Conservation (phyloP, 1,139 yeast genomes). For the Yamadazyma oceani region DNA sequence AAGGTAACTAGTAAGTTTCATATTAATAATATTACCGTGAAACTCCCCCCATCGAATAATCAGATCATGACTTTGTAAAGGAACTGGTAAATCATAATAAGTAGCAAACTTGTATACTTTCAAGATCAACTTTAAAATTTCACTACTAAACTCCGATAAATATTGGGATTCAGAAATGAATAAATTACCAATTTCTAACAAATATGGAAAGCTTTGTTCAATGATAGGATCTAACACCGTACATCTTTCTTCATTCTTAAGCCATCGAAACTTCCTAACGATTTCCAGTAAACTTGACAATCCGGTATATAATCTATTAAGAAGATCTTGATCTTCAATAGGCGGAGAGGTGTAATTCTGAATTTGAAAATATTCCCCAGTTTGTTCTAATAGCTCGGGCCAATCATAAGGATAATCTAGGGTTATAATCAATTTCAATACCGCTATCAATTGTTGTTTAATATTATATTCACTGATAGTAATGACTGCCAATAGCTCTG, state of each 20-base stretch:
- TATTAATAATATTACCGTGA: constrained; percentile 67
- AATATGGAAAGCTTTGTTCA: constrained; percentile 63
- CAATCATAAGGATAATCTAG: constrained; percentile 72
- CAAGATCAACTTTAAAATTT: constrained; percentile 72
- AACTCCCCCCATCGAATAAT: constrained; percentile 76
- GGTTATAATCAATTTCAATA: constrained; percentile 62
- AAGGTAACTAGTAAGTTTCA: constrained; percentile 55
- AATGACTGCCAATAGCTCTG: constrained; percentile 50
- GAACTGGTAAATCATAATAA: constrained; percentile 71
- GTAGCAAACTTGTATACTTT: constrained; percentile 84
- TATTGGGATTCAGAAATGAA: constrained; percentile 41
- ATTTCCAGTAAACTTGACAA: constrained; percentile 74
- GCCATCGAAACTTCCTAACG: constrained; percentile 77
- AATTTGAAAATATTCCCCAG: constrained; percentile 54
- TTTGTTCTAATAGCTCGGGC: constrained; percentile 62
- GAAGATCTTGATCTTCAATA: constrained; percentile 38
- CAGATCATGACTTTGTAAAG: constrained; percentile 59
- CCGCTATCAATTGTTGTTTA: constrained; percentile 68
- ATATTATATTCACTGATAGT: constrained; percentile 44
- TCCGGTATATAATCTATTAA: constrained; percentile 71
- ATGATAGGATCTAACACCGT: constrained; percentile 60
- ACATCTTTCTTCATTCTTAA: constrained; percentile 57
- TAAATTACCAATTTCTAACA: constrained; percentile 64
- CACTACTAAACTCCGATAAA: constrained; percentile 57
- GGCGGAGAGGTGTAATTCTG: constrained; percentile 21